Base-by-base conservation (phyloP, 139 green algal genomes). In the Diplosphaera chodatii region DNA sequence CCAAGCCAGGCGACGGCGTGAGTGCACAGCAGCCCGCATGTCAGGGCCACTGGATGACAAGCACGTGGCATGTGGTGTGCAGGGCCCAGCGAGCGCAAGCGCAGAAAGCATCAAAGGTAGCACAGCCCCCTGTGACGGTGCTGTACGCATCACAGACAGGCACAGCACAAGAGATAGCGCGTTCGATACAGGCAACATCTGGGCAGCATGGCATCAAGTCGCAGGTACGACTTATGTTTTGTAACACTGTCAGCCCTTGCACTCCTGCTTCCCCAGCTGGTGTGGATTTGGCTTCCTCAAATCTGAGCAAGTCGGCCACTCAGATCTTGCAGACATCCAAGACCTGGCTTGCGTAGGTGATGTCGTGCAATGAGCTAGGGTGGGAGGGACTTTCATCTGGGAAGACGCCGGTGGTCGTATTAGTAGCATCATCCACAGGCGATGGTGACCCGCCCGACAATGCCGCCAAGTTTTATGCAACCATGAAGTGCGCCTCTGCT, bases 381-480 rank as follows among this genome's bases (percentile, higher is more conserved):
- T 85, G 90, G 31, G 80, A 80, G 0, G 82, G 82, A 56, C 32
- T 95, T 1, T 78, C 69, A 0, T 21, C 84, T 18, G 70, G 64
- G 21, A 79, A 78, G 28, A 68, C 63, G 0, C 71, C 81, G 18
- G 64, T 88, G 20, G 67, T 88, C 28, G 69, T 91, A 13, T 69
- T 92, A 10, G 82, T 95, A 20, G 78, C 85, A 4, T 83, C 77
- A 18, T 87, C 76, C 71, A 96, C 91, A 2, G 91, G 93, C 15
- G 94, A 99, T 69, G 94, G 94, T 5, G 94, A 99, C 73, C 78
- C 92, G 6, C 94, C 94, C 20, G 94, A 98, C 76, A 99, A 98
- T 76, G 79, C 85, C 30, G 79, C 83, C 32, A 84, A 82, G 66
- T 93, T 95, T 34, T 95, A 74, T 63, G 77, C 31, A 66, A 66